Base-by-base conservation (phyloP, 176 grass and related monocot species). In the Triticum dicoccoides region DNA sequence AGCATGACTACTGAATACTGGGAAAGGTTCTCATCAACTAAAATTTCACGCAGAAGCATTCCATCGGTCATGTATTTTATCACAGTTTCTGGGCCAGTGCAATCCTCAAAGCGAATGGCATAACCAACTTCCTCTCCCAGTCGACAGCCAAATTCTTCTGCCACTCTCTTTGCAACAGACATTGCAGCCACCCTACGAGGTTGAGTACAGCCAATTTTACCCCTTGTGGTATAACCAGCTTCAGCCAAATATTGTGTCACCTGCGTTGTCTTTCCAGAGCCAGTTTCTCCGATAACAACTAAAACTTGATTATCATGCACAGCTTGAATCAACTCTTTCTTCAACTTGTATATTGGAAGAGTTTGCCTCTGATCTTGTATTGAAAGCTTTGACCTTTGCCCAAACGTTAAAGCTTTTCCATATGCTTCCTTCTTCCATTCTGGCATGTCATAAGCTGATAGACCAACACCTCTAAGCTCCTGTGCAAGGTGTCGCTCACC, bases 11-110 rank as follows among this genome's bases (percentile, higher is more conserved):
- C 93, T 9, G 96, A 98, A 86, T 98, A 98, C 64, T 93, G 90
- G 2, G 93, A 95, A 38, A 98, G 89, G 78, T 88, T 94, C 86
- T 95, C 93, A 86, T 98, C 96, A 12, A 98, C 86, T 73, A 98
- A 89, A 92, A 98, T 98, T 89, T 98, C 96, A 81, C 88, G 90
- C 49, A 98, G 68, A 88, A 98, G 96, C 96, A 95, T 95, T 79
- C 96, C 96, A 72, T 98, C 96, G 33, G 96, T 98, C 96, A 98
- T 95, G 83, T 98, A 98, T 70, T 98, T 98, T 71, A 98, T 95
- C 38, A 98, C 93, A 4, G 96, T 98, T 24, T 98, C 93, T 51
- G 96, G 93, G 3, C 96, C 91, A 33, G 96, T 98, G 76, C 93
- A 92, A 72, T 95, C 96, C 79, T 98, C 96, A 86, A 98, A 98